Evolutionary conservation across 805 yeast species (phyloP).

Genomic region (Kodamaea hsintzibuensis): DNA sequence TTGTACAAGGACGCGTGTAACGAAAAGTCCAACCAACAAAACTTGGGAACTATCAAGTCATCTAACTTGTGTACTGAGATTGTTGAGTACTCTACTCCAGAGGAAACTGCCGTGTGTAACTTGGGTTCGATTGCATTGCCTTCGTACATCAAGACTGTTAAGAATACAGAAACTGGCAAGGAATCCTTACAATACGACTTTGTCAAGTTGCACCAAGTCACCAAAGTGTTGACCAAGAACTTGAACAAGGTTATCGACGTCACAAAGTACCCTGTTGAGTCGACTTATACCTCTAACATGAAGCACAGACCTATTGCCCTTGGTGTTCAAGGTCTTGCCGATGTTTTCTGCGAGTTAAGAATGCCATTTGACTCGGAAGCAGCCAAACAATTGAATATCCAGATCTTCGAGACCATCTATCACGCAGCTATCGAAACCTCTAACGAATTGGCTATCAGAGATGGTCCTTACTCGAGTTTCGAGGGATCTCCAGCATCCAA

Average conservation of each 20-base stretch:
- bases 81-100: conserved; percentile 59
- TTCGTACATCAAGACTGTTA: conserved; percentile 51
- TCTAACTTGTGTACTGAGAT: conserved; percentile 65
- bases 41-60: conserved; percentile 59
- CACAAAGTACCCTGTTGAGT: conserved; percentile 56
- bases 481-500: conserved; percentile 61
- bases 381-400: conserved; percentile 57
- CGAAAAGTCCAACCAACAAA: conserved; percentile 58
- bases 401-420: conserved; percentile 61
- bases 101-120: conserved; percentile 63
- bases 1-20: conserved; percentile 64
- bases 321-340: conserved; percentile 67
- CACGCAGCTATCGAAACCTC: conserved; percentile 62
- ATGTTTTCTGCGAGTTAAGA: conserved; percentile 55
- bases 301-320: conserved; percentile 62
- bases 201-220: conserved; percentile 53
- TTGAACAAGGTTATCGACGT: conserved; percentile 59
- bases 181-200: conserved; percentile 48
- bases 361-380: conserved; percentile 59
- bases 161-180: conserved; percentile 21
- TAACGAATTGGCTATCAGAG: conserved; percentile 50
- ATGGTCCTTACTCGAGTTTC: conserved; percentile 52
- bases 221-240: conserved; percentile 56
- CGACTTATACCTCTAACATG: conserved; percentile 54
- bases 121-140: conserved; percentile 62